Evolutionary conservation across 2,329 filamentous ascomycete genomes (phyloP), one percentile per base, ranked within the genome.

Genomic region (Pyrenochaeta sp.): DNA sequence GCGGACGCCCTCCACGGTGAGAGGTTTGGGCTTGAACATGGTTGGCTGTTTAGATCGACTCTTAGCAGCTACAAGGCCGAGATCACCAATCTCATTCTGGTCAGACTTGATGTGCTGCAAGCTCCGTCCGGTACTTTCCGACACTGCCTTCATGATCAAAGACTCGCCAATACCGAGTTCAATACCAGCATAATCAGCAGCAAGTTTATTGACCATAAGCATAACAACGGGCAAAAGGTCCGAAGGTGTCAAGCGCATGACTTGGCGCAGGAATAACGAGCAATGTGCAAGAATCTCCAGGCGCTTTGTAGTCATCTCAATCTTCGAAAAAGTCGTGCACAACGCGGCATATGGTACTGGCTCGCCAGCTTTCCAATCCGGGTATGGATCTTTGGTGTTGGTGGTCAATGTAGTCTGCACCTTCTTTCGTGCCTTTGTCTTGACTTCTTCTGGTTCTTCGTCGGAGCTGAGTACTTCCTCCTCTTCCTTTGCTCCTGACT

Each of bases 141-240:
- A 93, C 63, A 99, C 96, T 4, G 94, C 90, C 71, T 97, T 99
- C 92, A 97, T 97, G 62, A 99, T 96, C 19, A 99, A 74, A 1
- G 93, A 97, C 73, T 99, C 94, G 43, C 94, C 94, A 60, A 99
- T 99, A n/a, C 94, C 94, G 20, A 99, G 81, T 72, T 99, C 94
- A 51, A 99, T 92, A 14, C 94, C 94, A 29, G 92, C 88, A 69
- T 96, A 99, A 65, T 99, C 94, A 3, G 94, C 93, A 2, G 94
- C 94, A 18, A 99, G 83, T 71, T 97, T 97, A 74, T 96, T 96
- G 71, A 96, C 89, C 94, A 99, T 97, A 20, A 99, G 83, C 51
- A 96, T 80, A 17, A 97, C 86, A 0, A 90, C 96, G 0, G 92
- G 86, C 2, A 96, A 80, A 14, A 99, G 80, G 67, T 99, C 94